Conservation (phyloP, 306 rosid species). For the Benincasa hispida region DNA sequence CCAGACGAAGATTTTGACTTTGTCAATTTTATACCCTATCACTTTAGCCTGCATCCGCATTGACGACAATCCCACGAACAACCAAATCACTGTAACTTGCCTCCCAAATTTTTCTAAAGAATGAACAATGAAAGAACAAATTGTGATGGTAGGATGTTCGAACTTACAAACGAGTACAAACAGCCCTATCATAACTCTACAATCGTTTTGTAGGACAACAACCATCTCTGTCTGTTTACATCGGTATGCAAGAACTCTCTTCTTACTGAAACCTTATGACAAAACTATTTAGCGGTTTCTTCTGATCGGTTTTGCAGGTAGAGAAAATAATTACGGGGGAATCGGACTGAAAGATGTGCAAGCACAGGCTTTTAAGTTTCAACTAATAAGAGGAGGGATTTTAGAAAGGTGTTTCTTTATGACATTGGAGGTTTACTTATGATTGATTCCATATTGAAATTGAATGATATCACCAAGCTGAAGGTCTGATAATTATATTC, state of each 20-base stretch:
- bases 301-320: slow-evolving; percentile 3
- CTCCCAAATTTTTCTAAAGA: background rate
- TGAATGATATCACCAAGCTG: background rate
- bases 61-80: background rate
- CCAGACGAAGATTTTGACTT: background rate
- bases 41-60: background rate
- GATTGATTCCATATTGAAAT: background rate
- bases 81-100: background rate
- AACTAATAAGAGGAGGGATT: background rate
- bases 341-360: background rate
- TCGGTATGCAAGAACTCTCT: background rate
- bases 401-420: background rate
- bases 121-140: background rate
- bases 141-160: background rate
- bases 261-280: background rate
- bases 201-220: background rate
- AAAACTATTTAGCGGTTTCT: background rate
- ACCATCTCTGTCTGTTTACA: background rate
- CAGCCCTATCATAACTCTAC: background rate
- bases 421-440: background rate
- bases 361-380: background rate
- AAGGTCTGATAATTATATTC: background rate
- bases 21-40: background rate
- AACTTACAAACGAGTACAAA: background rate
- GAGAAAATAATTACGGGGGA: background rate